phyloP scores from a whole-genome alignment of 768 basidiomycete genomes.

The Fomitopsis serialis region DNA sequence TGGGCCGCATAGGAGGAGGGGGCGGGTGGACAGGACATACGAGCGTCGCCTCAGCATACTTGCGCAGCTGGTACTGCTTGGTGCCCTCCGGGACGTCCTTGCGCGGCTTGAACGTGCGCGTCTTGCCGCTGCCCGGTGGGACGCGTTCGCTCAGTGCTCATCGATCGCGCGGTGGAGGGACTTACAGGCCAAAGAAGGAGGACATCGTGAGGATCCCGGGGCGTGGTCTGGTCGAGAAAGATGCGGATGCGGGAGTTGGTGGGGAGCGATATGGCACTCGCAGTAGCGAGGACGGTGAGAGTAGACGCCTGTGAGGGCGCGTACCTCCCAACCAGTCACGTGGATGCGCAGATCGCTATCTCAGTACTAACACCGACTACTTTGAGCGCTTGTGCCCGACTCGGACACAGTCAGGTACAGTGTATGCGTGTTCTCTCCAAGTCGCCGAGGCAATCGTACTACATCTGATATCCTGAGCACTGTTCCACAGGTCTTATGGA shows the following conservation, averaged over 20 bases:
- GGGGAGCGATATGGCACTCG: neutral
- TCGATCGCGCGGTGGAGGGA: slow-evolving; percentile 6
- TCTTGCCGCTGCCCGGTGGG: slow-evolving; percentile 60
- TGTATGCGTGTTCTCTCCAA: too few relatives aligned
- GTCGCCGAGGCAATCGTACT: too few relatives aligned
- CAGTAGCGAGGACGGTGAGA: neutral
- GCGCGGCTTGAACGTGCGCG: slow-evolving; percentile 93
- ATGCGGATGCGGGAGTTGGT: neutral
- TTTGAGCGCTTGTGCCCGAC: too few relatives aligned
- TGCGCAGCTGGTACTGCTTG: slow-evolving; percentile 96
- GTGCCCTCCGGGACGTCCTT: slow-evolving; percentile 94
- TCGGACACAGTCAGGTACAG: too few relatives aligned
- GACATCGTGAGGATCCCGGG: slow-evolving; percentile 46
- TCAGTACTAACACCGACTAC: too few relatives aligned
- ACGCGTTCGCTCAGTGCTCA: slow-evolving; percentile 1
- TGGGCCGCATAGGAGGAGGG: too few relatives aligned
- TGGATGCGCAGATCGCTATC: too few relatives aligned
- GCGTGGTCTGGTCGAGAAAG: too few relatives aligned
- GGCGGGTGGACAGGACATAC: too few relatives aligned
- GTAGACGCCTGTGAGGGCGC: too few relatives aligned
- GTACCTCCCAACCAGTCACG: neutral
- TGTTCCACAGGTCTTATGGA: too few relatives aligned
- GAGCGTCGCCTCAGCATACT: slow-evolving; percentile 95
- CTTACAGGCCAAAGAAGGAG: slow-evolving; percentile 86
- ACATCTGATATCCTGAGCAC: too few relatives aligned